A percentile compares a stretch with the other conserved stretches of the same genome.
Conservation (phyloP, 805 yeast genomes). For the Gaillardinia entomophila region DNA sequence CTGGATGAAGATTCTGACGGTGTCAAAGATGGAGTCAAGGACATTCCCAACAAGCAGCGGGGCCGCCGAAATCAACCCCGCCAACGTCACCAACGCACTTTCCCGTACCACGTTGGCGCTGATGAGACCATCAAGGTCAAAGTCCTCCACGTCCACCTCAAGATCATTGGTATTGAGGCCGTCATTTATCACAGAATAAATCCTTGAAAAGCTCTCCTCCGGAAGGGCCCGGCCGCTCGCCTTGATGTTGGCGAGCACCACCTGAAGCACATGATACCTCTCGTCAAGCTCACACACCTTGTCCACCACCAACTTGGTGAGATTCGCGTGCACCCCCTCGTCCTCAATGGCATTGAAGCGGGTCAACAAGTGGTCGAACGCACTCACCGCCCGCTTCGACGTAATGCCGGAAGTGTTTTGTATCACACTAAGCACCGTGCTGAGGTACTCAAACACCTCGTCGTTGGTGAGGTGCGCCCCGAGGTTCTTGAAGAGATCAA, state of each 20-base stretch:
- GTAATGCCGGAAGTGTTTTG: constrained; percentile 39
- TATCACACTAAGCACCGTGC: constrained; percentile 28
- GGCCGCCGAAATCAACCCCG: constrained; percentile 19
- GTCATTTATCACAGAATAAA: too few relatives aligned
- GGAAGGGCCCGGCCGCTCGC: background rate
- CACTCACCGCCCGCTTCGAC: constrained; percentile 45
- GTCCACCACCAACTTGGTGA: background rate
- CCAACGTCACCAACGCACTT: constrained; percentile 41
- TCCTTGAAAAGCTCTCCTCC: background rate
- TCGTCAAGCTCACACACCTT: background rate
- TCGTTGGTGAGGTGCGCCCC: constrained; percentile 34
- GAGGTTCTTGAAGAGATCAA: constrained; percentile 48
- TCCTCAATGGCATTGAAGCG: background rate
- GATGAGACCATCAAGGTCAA: constrained; percentile 40
- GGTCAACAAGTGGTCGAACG: constrained; percentile 38
- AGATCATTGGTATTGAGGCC: background rate
- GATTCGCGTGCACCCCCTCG: background rate
- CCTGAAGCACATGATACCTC: background rate
- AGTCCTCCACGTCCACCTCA: constrained; percentile 18
- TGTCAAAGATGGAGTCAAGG: constrained; percentile 9
- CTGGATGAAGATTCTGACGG: constrained; percentile 17
- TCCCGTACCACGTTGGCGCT: constrained; percentile 45
- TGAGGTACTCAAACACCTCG: constrained; percentile 24
- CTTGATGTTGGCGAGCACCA: background rate
- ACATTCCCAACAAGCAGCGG: constrained; percentile 5